Evolutionary conservation across 768 basidiomycete species (phyloP).

Genomic region (Sistotremastrum suecicum): DNA sequence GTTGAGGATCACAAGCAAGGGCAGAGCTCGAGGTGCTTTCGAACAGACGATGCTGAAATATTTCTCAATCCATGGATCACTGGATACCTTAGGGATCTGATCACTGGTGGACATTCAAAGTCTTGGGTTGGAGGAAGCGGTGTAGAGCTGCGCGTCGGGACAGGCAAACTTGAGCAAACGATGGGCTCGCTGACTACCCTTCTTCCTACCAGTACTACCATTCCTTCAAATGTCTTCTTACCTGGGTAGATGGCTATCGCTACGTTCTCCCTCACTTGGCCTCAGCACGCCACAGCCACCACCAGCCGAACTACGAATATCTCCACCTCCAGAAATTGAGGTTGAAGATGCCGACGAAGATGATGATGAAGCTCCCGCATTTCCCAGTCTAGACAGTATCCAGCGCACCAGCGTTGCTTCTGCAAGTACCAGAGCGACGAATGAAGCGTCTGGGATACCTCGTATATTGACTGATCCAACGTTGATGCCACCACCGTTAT

Average conservation of each 20-base stretch:
- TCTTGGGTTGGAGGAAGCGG: too few relatives aligned
- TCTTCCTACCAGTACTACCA: too few relatives aligned
- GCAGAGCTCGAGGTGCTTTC: too few relatives aligned
- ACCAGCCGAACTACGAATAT: conserved; percentile 29
- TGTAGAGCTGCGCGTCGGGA: too few relatives aligned
- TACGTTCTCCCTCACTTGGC: conserved; percentile 17
- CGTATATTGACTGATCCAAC: conserved; percentile 41
- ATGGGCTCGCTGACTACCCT: too few relatives aligned
- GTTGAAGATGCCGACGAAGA: conserved; percentile 24
- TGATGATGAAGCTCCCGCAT: conserved; percentile 55
- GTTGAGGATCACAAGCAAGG: too few relatives aligned
- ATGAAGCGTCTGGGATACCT: conserved; percentile 20
- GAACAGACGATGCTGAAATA: too few relatives aligned
- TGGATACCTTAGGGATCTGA: too few relatives aligned
- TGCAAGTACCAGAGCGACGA: conserved; percentile 12
- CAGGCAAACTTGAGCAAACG: too few relatives aligned
- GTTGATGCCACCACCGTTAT: conserved; percentile 26
- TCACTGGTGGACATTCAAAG: too few relatives aligned
- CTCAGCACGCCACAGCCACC: conserved; percentile 26
- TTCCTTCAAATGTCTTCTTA: conserved; percentile 56
- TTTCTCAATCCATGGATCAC: too few relatives aligned
- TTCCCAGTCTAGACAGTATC: conserved; percentile 58
- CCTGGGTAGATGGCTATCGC: conserved; percentile 40
- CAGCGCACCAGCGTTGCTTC: conserved; percentile 33
- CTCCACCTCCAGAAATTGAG: conserved; percentile 21